Base-by-base conservation (phyloP, 2,329 filamentous ascomycete species). In the Didymella lethalis region DNA sequence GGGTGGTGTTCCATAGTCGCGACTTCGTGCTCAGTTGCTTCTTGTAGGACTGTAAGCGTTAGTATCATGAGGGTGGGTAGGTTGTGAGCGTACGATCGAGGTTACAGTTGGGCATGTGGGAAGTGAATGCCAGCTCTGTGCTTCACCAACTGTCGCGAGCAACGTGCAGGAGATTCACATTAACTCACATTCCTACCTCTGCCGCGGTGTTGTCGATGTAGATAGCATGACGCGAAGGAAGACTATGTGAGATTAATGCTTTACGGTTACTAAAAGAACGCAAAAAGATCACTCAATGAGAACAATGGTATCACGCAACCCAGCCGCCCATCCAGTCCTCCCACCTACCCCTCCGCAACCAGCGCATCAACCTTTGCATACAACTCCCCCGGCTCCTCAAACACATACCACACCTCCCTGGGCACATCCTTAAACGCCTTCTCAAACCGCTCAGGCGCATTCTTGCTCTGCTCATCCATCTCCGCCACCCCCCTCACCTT, bases 341-440 rank as follows among this genome's bases (percentile, higher is more conserved):
- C 23, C 23, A 23, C 23, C 23, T 23, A 23, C 23, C 23, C 23
- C 2, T 23, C 23, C 23, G 54, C 43, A 36, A 67, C 67, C 44
- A 76, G 54, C 16, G 64, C 66, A 61, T 77, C 74, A 4, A 78
- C 65, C 68, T 74, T 75, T 47, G 76, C 77, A 47, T 79, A 78
- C 43, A 89, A 64, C 77, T 96, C 91, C 38, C 82, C 79, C 0
- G 94, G 88, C 28, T 92, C 84, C 58, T 92, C 87, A 75, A 97
- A 98, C 0, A 97, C 88, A 70, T 88, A 86, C 93, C 94, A 98
- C 0, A 88, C 77, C 26, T 84, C 79, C 43, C 79, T 82, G 0
- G 93, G 91, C 8, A 97, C 82, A 40, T 83, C 88, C 65, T 88
- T 82, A 75, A 98, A 98, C 0, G 94, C 94, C 69, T 87, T 86